Evolutionary conservation across 2,329 filamentous ascomycete genomes (phyloP).

Genomic region (Aspergillus costaricaensis): DNA sequence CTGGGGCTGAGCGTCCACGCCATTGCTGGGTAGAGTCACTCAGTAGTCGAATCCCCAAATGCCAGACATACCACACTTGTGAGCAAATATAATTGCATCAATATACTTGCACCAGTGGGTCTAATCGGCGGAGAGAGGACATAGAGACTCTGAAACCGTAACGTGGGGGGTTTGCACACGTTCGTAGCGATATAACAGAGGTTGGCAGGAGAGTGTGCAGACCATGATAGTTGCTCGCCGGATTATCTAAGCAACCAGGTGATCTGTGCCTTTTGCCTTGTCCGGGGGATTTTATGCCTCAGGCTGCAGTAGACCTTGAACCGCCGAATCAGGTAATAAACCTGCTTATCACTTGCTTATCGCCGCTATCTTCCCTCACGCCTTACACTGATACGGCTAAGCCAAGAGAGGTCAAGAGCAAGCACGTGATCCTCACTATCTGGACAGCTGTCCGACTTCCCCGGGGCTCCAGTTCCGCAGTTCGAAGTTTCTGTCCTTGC

Average conservation of each 20-base stretch:
- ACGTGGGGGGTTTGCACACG: slow-evolving; percentile 14
- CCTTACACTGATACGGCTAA: not conserved
- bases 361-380: slow-evolving; percentile 6
- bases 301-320: slow-evolving; percentile 6
- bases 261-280: slow-evolving; percentile 9
- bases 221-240: slow-evolving; percentile 19
- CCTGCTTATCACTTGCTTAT: not conserved
- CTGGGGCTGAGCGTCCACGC: slow-evolving; percentile 1
- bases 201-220: slow-evolving; percentile 17
- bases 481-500: slow-evolving; percentile 24
- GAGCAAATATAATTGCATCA: not conserved
- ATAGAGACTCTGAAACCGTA: not conserved
- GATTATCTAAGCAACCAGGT: slow-evolving; percentile 23
- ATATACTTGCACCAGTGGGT: not conserved
- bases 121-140: not conserved
- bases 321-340: not conserved
- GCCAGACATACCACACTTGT: not conserved
- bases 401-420: not conserved
- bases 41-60: slow-evolving; percentile 5
- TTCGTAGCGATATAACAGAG: slow-evolving; percentile 12
- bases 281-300: slow-evolving; percentile 10
- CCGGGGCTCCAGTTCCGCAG: slow-evolving; percentile 19
- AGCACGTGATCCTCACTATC: slow-evolving; percentile 24
- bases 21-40: slow-evolving; percentile 14
- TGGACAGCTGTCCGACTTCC: slow-evolving; percentile 30